Evolutionary conservation across 495 filamentous ascomycete species (phyloP).

Genomic region (Penicillium tannophilum): DNA sequence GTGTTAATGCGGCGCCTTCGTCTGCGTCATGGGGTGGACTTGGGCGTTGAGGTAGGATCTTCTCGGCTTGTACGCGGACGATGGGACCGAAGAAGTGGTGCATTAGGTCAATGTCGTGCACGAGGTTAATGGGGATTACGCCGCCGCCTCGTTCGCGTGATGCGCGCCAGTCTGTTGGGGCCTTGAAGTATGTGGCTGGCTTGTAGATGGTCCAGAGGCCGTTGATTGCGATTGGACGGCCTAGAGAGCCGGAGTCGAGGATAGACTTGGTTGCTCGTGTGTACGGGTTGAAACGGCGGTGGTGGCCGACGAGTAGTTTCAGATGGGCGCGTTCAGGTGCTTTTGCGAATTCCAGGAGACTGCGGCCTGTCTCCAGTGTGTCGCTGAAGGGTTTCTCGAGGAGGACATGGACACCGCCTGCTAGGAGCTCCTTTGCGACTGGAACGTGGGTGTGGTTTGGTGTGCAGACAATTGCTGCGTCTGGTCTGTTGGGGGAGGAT

Average conservation of each 20-base stretch:
- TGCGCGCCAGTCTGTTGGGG: constrained; percentile 51
- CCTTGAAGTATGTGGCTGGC: constrained; percentile 52
- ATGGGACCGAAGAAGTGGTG: constrained; percentile 61
- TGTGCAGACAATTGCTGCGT: constrained; percentile 62
- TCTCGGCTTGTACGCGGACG: constrained; percentile 51
- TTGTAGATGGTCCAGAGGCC: constrained; percentile 59
- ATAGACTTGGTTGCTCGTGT: constrained; percentile 50
- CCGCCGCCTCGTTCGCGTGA: constrained; percentile 40
- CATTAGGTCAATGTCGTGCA: constrained; percentile 62
- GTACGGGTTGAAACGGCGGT: constrained; percentile 63
- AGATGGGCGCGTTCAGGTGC: constrained; percentile 30
- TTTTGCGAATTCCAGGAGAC: constrained; percentile 29
- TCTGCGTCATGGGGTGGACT: constrained; percentile 47
- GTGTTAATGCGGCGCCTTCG: constrained; percentile 57
- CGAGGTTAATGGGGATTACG: constrained; percentile 59
- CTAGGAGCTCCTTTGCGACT: constrained; percentile 51
- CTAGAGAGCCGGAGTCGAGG: constrained; percentile 42
- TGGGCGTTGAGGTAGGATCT: constrained; percentile 41
- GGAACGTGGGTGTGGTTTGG: constrained; percentile 61
- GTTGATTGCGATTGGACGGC: constrained; percentile 53
- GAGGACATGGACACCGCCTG: constrained; percentile 53
- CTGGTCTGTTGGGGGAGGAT: constrained; percentile 35
- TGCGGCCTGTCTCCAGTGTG: constrained; percentile 40
- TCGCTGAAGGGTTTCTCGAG: constrained; percentile 61
- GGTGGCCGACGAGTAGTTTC: constrained; percentile 60